Conservation (phyloP, 768 basidiomycete species). For the Fibroporia radiculosa region DNA sequence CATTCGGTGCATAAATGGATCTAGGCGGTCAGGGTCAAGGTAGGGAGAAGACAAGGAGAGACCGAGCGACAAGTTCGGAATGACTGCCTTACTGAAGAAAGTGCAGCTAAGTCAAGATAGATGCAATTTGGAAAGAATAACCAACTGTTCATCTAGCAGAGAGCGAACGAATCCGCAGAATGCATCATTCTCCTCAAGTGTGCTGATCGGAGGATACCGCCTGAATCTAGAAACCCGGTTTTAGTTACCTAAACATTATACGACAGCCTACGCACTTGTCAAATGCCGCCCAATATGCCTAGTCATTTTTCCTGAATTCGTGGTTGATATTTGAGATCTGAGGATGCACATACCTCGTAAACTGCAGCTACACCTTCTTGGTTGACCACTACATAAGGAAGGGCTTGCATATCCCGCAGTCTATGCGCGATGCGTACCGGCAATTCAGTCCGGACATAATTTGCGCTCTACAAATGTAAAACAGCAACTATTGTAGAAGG, state of each 20-base stretch:
- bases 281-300: conserved; percentile 86
- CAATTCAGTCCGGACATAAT: conserved; percentile 84
- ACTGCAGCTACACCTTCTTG: conserved; percentile 78
- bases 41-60: conserved; percentile 79
- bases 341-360: conserved; percentile 55
- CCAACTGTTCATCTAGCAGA: conserved; percentile 75
- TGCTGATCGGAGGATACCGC: conserved; percentile 64
- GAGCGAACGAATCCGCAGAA: conserved; percentile 68
- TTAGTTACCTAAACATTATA: background rate
- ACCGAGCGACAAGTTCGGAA: conserved; percentile 76
- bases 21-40: conserved; percentile 69
- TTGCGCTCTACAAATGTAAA: conserved; percentile 54
- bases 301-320: background rate
- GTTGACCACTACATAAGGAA: conserved; percentile 83
- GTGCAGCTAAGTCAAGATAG: conserved; percentile 1
- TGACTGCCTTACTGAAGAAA: conserved; percentile 54
- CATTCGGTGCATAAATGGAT: conserved; percentile 88
- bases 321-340: background rate
- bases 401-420: conserved; percentile 74
- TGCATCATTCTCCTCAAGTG: conserved; percentile 61
- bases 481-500: background rate
- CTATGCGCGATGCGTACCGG: conserved; percentile 86
- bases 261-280: conserved; percentile 48
- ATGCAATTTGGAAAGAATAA: no score
- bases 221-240: conserved; percentile 28